phyloP scores from a whole-genome alignment of 805 yeast genomes.

The Grigorovia yakushimaensis region DNA sequence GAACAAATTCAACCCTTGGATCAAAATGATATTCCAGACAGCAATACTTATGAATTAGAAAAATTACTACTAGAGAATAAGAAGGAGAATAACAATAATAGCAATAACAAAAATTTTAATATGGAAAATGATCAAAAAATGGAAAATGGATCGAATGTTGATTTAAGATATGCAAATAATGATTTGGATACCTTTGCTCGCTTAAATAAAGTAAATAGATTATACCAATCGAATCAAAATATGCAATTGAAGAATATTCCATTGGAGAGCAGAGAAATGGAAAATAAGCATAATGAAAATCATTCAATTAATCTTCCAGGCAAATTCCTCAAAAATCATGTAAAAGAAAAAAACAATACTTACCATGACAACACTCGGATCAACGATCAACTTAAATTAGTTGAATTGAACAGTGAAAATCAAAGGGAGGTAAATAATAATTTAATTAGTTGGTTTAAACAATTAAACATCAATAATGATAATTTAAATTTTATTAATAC shows the following conservation, averaged over 20 bases:
- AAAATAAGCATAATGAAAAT: neutral
- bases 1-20: too few relatives aligned
- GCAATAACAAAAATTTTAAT: neutral
- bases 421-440: neutral
- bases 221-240: too few relatives aligned
- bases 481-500: slow-evolving; percentile 7
- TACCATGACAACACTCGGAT: neutral
- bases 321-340: slow-evolving; percentile 18
- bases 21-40: too few relatives aligned
- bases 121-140: neutral
- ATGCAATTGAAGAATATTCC: too few relatives aligned
- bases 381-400: neutral
- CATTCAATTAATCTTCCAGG: slow-evolving; percentile 16
- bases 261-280: too few relatives aligned
- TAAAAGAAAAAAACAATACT: neutral
- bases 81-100: neutral
- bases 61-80: neutral
- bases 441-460: slow-evolving; percentile 16
- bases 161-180: neutral
- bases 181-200: too few relatives aligned
- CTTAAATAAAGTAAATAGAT: too few relatives aligned
- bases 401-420: neutral
- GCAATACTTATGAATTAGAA: neutral
- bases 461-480: slow-evolving; percentile 21
- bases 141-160: neutral